A percentile compares a stretch with the other conserved stretches of the same genome.
These are phyloP conservation scores for Mycosphaerella sp. DNA, from an alignment of 2,329 filamentous ascomycete genomes.

Conservation along the genomic window DNA sequence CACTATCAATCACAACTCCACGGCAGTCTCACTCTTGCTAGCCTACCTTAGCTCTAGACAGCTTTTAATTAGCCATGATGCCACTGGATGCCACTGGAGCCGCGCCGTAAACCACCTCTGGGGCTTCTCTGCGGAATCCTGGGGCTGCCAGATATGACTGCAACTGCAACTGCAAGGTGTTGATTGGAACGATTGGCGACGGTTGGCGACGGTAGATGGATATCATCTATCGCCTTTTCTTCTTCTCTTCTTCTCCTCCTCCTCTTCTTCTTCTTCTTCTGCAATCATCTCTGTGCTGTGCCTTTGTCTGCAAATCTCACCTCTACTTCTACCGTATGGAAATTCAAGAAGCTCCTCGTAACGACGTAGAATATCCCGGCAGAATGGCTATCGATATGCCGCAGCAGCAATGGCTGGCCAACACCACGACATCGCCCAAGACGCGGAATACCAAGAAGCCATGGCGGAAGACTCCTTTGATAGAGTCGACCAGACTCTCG, in stretches of 20 bases:
- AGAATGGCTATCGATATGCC: slow-evolving; percentile 15
- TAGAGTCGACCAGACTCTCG: slow-evolving; percentile 61
- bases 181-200: not conserved
- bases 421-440: slow-evolving; percentile 2
- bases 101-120: slow-evolving; percentile 11
- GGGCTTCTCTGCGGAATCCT: slow-evolving; percentile 7
- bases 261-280: slow-evolving; percentile 1
- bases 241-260: slow-evolving; percentile 1
- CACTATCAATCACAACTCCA: too few relatives aligned
- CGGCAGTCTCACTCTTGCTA: too few relatives aligned
- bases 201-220: too few relatives aligned
- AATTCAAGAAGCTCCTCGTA: not conserved
- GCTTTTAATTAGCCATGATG: slow-evolving; percentile 1
- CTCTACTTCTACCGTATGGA: not conserved
- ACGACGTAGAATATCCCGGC: not conserved
- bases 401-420: slow-evolving; percentile 10
- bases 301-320: not conserved
- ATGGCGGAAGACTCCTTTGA: slow-evolving; percentile 66
- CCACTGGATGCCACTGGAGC: slow-evolving; percentile 1
- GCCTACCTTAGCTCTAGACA: too few relatives aligned
- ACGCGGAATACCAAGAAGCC: slow-evolving; percentile 37
- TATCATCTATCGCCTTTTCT: too few relatives aligned
- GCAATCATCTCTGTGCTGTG: not conserved
- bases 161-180: not conserved
- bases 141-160: slow-evolving; percentile 6